A percentile compares a stretch with the other conserved stretches of the same genome.
Conservation (phyloP, 1,284 basidiomycete genomes). For the Tilletia horrida region DNA sequence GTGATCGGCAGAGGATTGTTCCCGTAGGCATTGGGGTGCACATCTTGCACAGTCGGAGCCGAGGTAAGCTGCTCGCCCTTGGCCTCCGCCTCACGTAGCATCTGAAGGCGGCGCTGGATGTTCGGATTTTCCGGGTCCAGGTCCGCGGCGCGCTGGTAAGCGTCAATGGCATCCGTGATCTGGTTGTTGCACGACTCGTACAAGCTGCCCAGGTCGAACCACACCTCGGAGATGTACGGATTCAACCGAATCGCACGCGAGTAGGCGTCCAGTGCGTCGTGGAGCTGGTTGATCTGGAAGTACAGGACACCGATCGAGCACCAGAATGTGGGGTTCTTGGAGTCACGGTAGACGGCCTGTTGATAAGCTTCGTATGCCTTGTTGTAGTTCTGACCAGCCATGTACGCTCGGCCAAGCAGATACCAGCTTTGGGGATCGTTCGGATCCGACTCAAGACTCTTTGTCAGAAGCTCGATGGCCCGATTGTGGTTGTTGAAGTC, state of each 20-base stretch:
- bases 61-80: conserved; percentile 71
- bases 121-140: conserved; percentile 50
- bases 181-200: conserved; percentile 99
- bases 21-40: conserved; percentile 83
- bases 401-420: conserved; percentile 92
- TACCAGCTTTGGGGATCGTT: conserved; percentile 98
- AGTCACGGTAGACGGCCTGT: conserved; percentile 96
- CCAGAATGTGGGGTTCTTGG: conserved; percentile 98
- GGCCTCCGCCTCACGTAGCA: conserved; percentile 76
- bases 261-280: conserved; percentile 95
- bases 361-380: conserved; percentile 99
- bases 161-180: conserved; percentile 95
- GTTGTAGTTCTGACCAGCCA: conserved; percentile 98
- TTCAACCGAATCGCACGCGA: conserved; percentile 97
- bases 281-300: conserved; percentile 99
- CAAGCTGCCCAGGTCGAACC: conserved; percentile 94
- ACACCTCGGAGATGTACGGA: conserved; percentile 97
- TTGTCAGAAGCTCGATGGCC: conserved; percentile 88
- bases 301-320: conserved; percentile 98
- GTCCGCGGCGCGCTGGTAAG: conserved; percentile 62
- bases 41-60: conserved; percentile 87
- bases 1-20: conserved; percentile 23
- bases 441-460: conserved; percentile 73
- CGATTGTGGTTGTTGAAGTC: conserved; percentile 92
- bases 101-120: conserved; percentile 48